Percentiles rank a stretch among this genome's conserved stretches.
Evolutionary conservation across 2,329 filamentous ascomycete species (phyloP).

Genomic region (Tolypocladium inflatum): DNA sequence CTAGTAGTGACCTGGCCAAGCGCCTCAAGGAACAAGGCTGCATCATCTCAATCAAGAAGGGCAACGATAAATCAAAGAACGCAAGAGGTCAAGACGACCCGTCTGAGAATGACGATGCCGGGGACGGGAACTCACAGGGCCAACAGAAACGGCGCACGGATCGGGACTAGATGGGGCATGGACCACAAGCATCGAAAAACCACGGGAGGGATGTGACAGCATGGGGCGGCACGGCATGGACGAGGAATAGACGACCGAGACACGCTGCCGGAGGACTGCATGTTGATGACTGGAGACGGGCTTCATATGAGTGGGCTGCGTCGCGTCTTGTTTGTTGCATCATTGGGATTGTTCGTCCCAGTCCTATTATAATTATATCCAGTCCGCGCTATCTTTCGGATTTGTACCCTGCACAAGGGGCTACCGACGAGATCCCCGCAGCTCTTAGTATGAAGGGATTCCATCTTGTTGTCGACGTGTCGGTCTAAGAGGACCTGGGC

Average conservation of each 20-base stretch:
- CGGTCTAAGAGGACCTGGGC: background rate
- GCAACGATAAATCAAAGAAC: slow-evolving; percentile 52
- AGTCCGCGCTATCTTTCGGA: background rate
- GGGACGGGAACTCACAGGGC: slow-evolving; percentile 5
- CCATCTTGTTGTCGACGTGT: background rate
- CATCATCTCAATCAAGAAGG: slow-evolving; percentile 79
- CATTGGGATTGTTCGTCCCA: background rate
- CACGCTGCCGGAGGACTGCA: background rate
- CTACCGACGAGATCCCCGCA: background rate
- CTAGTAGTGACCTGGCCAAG: slow-evolving; percentile 65
- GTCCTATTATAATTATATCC: background rate
- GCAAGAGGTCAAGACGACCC: slow-evolving; percentile 6
- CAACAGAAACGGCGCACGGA: slow-evolving; percentile 6
- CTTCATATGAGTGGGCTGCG: background rate
- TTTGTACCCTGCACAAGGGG: background rate
- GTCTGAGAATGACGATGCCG: slow-evolving; percentile 8
- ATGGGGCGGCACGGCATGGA: background rate
- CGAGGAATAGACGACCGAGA: background rate
- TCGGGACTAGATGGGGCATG: slow-evolving; percentile 3
- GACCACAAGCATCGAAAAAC: background rate
- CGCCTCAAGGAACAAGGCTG: slow-evolving; percentile 70
- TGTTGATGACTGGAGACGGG: background rate
- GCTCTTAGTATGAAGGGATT: background rate
- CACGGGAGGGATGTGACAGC: background rate
- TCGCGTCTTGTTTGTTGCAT: background rate